phyloP scores from a whole-genome alignment of 768 basidiomycete genomes.

The Mrakia blollopis region DNA sequence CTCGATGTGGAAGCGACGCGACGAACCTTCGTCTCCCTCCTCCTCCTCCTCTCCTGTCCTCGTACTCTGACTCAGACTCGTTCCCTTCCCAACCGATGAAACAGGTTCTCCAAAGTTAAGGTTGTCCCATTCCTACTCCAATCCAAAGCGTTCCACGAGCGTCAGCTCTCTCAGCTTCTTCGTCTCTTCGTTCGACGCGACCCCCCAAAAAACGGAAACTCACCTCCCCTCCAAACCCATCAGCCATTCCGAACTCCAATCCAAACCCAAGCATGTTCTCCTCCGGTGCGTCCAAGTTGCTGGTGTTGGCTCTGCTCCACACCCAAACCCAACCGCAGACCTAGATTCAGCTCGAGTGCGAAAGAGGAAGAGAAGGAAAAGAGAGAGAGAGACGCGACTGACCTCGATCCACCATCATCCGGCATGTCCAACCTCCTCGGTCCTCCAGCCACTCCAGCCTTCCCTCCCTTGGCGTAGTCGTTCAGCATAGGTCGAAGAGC shows the following conservation, averaged over 20 bases:
- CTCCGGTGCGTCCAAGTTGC: conserved; percentile 16
- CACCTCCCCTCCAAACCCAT: neutral
- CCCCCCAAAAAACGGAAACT: neutral
- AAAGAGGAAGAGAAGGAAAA: neutral
- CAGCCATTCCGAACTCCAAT: conserved; percentile 13
- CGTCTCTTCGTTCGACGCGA: neutral
- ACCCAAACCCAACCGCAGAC: neutral
- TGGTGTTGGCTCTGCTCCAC: neutral
- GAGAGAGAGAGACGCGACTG: neutral
- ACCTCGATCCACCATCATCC: neutral
- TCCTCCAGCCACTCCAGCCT: neutral
- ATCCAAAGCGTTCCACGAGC: neutral
- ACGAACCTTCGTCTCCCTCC: neutral
- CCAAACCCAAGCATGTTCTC: conserved; percentile 10
- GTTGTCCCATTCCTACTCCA: conserved; percentile 16
- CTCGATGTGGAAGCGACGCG: neutral
- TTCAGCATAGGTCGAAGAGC: conserved; percentile 26
- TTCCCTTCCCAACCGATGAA: neutral
- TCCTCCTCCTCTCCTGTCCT: conserved; percentile 5
- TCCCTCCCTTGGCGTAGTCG: neutral
- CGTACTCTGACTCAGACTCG: neutral
- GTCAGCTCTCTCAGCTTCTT: neutral
- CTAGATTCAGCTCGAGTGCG: neutral
- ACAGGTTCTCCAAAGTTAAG: neutral
- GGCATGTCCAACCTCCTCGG: conserved; percentile 13